phyloP scores from a whole-genome alignment of 2,329 filamentous ascomycete species.

The Diaporthe capsici region DNA sequence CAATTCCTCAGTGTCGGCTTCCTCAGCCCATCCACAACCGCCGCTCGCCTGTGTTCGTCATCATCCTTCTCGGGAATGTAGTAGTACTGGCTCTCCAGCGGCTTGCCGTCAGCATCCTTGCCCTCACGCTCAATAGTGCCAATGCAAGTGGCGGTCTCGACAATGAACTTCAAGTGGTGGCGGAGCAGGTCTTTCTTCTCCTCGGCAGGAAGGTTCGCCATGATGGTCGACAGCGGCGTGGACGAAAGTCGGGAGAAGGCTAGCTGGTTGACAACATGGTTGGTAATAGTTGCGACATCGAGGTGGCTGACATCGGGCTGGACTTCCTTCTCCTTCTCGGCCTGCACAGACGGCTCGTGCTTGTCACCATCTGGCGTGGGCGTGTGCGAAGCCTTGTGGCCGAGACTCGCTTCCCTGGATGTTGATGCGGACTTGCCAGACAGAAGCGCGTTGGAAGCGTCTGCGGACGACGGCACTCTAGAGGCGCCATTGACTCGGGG shows the following conservation, averaged over 20 bases:
- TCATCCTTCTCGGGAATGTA: constrained; percentile 91
- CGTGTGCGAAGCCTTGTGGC: constrained; percentile 34
- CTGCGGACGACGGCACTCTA: constrained; percentile 44
- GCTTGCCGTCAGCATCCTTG: constrained; percentile 95
- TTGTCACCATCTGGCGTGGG: constrained; percentile 33
- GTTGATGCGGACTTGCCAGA: constrained; percentile 48
- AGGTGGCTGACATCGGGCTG: constrained; percentile 50
- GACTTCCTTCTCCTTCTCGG: constrained; percentile 55
- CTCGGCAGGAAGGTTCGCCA: constrained; percentile 84
- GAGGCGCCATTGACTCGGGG: constrained; percentile 37
- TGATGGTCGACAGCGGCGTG: constrained; percentile 89
- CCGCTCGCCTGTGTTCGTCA: constrained; percentile 82
- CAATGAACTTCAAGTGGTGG: constrained; percentile 76
- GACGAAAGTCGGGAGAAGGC: constrained; percentile 95
- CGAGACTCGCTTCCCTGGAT: constrained; percentile 35
- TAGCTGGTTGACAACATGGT: constrained; percentile 95
- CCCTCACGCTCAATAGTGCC: constrained; percentile 91
- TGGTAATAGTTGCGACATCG: constrained; percentile 69
- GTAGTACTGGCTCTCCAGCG: constrained; percentile 96
- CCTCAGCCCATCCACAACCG: constrained; percentile 86
- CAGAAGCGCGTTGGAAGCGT: constrained; percentile 46
- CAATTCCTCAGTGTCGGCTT: constrained; percentile 92
- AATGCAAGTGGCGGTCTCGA: constrained; percentile 83
- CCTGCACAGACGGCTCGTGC: constrained; percentile 36
- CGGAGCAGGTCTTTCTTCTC: constrained; percentile 72